phyloP scores from a whole-genome alignment of 2,329 filamentous ascomycete genomes.

The Nakataea oryzae region DNA sequence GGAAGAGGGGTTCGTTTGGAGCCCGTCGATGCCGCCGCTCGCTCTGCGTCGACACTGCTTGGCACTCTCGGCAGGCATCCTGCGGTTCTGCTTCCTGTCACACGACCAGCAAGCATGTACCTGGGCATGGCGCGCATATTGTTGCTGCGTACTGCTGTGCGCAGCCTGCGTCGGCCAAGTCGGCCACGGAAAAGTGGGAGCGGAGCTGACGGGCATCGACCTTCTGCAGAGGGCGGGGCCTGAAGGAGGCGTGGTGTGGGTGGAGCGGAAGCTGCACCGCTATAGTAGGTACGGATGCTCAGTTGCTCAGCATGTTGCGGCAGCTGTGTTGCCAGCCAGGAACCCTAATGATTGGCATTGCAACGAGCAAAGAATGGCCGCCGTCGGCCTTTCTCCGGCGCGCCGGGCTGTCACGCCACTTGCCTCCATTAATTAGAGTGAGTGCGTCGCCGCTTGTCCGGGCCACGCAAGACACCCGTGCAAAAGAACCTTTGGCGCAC shows the following conservation, averaged over 20 bases:
- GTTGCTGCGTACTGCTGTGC: not conserved
- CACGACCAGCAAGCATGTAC: not conserved
- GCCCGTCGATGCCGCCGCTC: not conserved
- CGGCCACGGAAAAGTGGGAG: not conserved
- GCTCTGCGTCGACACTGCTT: not conserved
- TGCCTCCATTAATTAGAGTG: not conserved
- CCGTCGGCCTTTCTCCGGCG: not conserved
- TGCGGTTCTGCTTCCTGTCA: not conserved
- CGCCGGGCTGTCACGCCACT: not conserved
- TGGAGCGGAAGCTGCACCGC: not conserved
- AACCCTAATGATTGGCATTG: not conserved
- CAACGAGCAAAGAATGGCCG: not conserved
- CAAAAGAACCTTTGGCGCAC: not conserved
- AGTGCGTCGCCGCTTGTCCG: not conserved
- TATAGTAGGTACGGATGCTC: not conserved
- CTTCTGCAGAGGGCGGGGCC: too few relatives aligned
- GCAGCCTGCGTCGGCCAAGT: not conserved
- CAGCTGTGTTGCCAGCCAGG: not conserved
- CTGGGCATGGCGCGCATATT: not conserved
- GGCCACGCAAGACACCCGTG: not conserved
- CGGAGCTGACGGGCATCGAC: not conserved
- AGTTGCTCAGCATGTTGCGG: not conserved
- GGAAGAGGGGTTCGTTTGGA: not conserved
- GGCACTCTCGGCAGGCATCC: not conserved
- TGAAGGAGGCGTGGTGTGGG: too few relatives aligned